Evolutionary conservation across 2,329 filamentous ascomycete species (phyloP).

Genomic region (Calcarisporium arbuscula): DNA sequence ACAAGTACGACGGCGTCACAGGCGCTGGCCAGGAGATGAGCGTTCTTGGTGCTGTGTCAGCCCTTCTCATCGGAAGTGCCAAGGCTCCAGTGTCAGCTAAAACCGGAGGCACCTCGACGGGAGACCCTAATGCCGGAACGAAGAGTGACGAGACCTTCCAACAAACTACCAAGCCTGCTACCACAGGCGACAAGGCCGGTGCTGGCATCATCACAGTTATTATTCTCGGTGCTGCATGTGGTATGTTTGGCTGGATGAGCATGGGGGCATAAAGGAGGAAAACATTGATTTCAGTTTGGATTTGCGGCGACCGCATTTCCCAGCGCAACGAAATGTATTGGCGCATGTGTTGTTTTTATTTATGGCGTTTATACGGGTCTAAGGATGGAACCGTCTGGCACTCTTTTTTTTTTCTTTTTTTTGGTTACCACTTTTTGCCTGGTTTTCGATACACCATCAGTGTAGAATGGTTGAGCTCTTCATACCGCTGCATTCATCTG

Average conservation of each 20-base stretch:
- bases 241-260: conserved; percentile 45
- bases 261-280: conserved; percentile 24
- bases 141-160: conserved; percentile 28
- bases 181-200: conserved; percentile 38
- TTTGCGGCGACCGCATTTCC: background rate
- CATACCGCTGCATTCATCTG: no score
- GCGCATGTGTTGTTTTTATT: no score
- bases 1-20: conserved; percentile 45
- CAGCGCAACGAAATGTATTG: no score
- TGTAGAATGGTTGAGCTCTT: no score
- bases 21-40: conserved; percentile 57
- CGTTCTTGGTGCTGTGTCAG: conserved; percentile 48
- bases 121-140: conserved; percentile 36
- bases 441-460: no score
- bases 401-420: no score
- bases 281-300: conserved; percentile 3
- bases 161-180: conserved; percentile 27
- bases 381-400: no score
- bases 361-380: no score
- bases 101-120: conserved; percentile 46
- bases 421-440: no score
- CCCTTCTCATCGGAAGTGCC: conserved; percentile 38
- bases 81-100: conserved; percentile 36
- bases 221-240: conserved; percentile 31
- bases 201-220: conserved; percentile 41